Evolutionary conservation across 2,329 filamentous ascomycete genomes (phyloP), one percentile per base, ranked within the genome.

Genomic region (Alternaria conjuncta): DNA sequence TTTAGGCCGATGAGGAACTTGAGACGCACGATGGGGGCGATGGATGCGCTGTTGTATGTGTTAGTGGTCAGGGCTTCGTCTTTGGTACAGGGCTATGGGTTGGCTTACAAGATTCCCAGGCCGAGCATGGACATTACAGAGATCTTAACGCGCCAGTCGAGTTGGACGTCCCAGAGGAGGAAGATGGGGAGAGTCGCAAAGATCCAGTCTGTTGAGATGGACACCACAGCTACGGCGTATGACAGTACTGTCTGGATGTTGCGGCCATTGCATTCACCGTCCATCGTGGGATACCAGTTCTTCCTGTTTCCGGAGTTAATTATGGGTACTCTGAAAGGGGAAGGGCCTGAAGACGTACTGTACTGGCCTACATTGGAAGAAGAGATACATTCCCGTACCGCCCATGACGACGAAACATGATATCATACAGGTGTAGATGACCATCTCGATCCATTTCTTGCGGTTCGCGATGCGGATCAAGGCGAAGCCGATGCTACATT

Each of bases 391-490:
- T 11, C 60, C 60, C 3, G 60, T 62, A 2, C 60, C 60, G 18
- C 60, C 60, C 60, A 62, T 62, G 18, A 62, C 55, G 10, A 59
- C 23, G 4, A 58, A 43, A 36, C 56, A 59, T 4, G 28, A 54
- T n/a, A 49, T 3, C 60, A 62, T 62, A 6, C 55, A 49, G 7
- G 13, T 10, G 12, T 62, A 62, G 20, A 62, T 62, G 41, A 59
- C 60, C n/a, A 41, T 41, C 46, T 62, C 60, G 12, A 59, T 58
- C 60, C 60, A 62, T 25, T 43, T 62, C 30, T 62, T 62, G 47
- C 60, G 47, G 15, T 47, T 62, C 10, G 60, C 47, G 9, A 62
- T 62, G 11, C 60, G 55, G 21, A 62, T 59, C 18, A 62, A n/a
- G 18, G 60, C 55, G 18, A 62, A 62, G 4, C 55, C 55, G 28